Percentiles rank a stretch among this genome's conserved stretches.
phyloP scores from a whole-genome alignment of 768 basidiomycete genomes.

The Boletus coccyginus region DNA sequence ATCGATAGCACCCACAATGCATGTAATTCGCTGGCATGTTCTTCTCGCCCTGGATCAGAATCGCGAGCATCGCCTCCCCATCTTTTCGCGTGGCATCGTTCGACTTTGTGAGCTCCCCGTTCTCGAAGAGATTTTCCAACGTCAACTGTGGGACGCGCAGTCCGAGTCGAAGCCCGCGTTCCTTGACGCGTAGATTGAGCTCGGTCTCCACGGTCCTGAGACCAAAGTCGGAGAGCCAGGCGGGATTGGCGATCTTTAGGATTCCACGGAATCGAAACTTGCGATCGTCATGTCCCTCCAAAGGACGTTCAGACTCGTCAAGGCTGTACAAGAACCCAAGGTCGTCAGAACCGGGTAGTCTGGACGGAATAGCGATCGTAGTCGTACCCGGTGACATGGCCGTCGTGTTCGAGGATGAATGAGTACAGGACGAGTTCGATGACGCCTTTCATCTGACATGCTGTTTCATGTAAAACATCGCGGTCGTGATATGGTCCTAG shows the following conservation, averaged over 20 bases:
- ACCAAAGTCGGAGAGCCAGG: conserved; percentile 52
- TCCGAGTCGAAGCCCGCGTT: conserved; percentile 20
- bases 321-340: conserved; percentile 32
- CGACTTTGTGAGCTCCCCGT: conserved; percentile 13
- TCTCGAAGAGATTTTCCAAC: conserved; percentile 34
- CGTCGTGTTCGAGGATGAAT: conserved; percentile 29
- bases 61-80: conserved; percentile 30
- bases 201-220: conserved; percentile 40
- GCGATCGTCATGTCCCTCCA: conserved; percentile 28
- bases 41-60: conserved; percentile 44
- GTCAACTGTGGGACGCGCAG: conserved; percentile 31
- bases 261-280: conserved; percentile 50
- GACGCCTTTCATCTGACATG: conserved; percentile 15
- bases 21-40: conserved; percentile 40
- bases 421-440: conserved; percentile 25
- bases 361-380: not conserved
- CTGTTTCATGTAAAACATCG: conserved; percentile 20
- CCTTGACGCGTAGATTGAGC: conserved; percentile 38
- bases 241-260: conserved; percentile 42
- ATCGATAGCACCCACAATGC: conserved; percentile 27
- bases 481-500: conserved; percentile 31
- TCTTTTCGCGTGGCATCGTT: conserved; percentile 15
- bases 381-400: conserved; percentile 25
- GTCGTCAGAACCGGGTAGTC: not conserved
- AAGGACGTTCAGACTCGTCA: conserved; percentile 45